Base-by-base conservation (phyloP, 2,329 filamentous ascomycete species). In the Fusarium pseudograminearum region DNA sequence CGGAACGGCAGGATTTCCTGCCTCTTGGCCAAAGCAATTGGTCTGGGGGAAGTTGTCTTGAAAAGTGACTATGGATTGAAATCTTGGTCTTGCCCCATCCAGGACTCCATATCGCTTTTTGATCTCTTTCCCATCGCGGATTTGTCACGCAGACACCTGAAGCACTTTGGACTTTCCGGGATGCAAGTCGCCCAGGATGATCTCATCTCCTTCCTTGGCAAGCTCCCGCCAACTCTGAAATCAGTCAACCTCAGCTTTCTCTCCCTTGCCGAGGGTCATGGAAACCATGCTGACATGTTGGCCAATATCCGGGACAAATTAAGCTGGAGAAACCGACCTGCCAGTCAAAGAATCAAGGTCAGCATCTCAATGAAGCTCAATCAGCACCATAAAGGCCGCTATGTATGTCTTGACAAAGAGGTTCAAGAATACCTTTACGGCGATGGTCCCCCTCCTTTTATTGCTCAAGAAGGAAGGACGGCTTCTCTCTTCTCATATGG, bases 181-280 rank as follows among this genome's bases (percentile, higher is more conserved):
- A 26, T 67, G 0, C 1, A 12, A 38, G 57, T 44, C 4, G 1
- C 11, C 2, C 52, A 62, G 18, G 42, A 54, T 3, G 38, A 67
- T n/a, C 28, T 67, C 7, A n/a, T 67, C 0, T 50, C 47, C 0
- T 54, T 67, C 40, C 47, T 67, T 0, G 12, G 36, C 12, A 34
- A 15, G 33, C 47, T 67, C 5, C 42, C 65, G 0, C 9, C 38
- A 1, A 58, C 62, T n/a, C 6, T 67, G 0, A 7, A 6, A 28
- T 67, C 57, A 0, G 34, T 67, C 10, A 4, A 67, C 0, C 63
- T 67, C 0, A 67, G 62, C n/a, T 58, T 62, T 30, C 52, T 67
- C 3, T 8, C 42, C 1, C 14, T 67, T 4, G 5, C 52, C 7
- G 0, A 10, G n/a, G 16, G 6, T 2, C 26, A 45, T 0, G 52